These are phyloP conservation scores for Penicillium chermesinum DNA, from an alignment of 495 filamentous ascomycete genomes.

Conservation along the genomic window DNA sequence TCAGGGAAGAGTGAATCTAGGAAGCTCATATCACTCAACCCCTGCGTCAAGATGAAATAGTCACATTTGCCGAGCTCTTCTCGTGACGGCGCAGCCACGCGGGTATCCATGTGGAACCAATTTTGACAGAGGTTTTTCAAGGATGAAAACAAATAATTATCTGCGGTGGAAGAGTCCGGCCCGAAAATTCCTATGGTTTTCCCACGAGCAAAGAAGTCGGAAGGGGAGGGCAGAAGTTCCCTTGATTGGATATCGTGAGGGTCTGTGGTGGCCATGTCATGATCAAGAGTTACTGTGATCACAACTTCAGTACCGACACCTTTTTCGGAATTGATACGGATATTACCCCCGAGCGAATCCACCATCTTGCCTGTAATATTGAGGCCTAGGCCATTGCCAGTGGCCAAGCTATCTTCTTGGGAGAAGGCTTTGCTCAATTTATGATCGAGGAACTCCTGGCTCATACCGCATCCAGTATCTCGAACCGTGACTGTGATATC, in stretches of 20 bases:
- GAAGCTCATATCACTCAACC: neutral
- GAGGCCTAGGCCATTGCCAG: conserved; percentile 61
- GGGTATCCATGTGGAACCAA: conserved; percentile 10
- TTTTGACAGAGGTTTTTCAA: conserved; percentile 12
- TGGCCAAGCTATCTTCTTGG: conserved; percentile 57
- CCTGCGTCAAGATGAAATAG: conserved; percentile 8
- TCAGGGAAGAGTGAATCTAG: neutral
- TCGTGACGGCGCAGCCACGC: conserved; percentile 1
- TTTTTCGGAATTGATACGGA: conserved; percentile 13
- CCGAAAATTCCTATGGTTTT: conserved; percentile 12
- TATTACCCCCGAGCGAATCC: conserved; percentile 44
- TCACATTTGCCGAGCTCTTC: conserved; percentile 5
- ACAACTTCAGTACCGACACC: conserved; percentile 48
- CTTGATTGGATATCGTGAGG: too few relatives aligned
- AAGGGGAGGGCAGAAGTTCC: neutral
- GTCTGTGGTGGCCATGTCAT: too few relatives aligned
- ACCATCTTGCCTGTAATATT: conserved; percentile 59
- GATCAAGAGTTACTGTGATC: conserved; percentile 32
- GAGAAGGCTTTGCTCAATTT: conserved; percentile 61
- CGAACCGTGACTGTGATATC: conserved; percentile 39
- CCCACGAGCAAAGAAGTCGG: neutral
- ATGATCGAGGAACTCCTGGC: conserved; percentile 55
- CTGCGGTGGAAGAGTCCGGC: conserved; percentile 3
- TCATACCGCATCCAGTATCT: conserved; percentile 62
- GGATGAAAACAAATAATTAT: conserved; percentile 5